Base-by-base conservation (phyloP, 2,329 filamentous ascomycete species). In the Xylaria polymorpha region DNA sequence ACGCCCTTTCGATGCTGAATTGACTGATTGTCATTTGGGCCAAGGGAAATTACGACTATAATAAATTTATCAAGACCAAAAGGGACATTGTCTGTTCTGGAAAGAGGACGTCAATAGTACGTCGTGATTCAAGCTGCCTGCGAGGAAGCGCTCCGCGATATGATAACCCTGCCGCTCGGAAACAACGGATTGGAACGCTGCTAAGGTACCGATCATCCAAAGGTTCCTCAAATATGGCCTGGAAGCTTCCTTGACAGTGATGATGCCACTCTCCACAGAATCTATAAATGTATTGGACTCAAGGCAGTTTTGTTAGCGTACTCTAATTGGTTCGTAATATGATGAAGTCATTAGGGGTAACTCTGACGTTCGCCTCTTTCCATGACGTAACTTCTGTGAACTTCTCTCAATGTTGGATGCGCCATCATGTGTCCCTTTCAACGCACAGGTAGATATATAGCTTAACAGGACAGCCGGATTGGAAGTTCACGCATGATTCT, bases 1-100 rank as follows among this genome's bases (percentile, higher is more conserved):
- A 55, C 64, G 9, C 74, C 77, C 0, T 78, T 78, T 35, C 74
- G 75, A 61, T 78, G 76, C 32, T 78, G 53, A 74, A 35, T 14
- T 43, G 4, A 25, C 25, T 3, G 15, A 37, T 32, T 14, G 20
- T 1, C 14, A 3, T 18, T 18, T 10, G 37, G 35, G 15, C 8
- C 15, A 18, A 32, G 48, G 7, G 48, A 51, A 32, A 32, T 25
- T 44, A 39, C 22, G 20, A 29, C 14, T 22, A 2, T 20, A 39
- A 20, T 55, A 10, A 41, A 35, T 14, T 29, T 20, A 32, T 14
- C 1, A 10, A 50, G 15, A 37, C 18, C 4, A 35, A 20, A 10
- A 35, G 4, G 37, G 9, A 18, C 22, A 41, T 25, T 41, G 7
- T 25, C 1, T 22, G 6, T 37, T 39, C 29, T 15, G 9, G 5